Evolutionary conservation across 257 asterid genomes (phyloP).

Genomic region (Sherardia arvensis): DNA sequence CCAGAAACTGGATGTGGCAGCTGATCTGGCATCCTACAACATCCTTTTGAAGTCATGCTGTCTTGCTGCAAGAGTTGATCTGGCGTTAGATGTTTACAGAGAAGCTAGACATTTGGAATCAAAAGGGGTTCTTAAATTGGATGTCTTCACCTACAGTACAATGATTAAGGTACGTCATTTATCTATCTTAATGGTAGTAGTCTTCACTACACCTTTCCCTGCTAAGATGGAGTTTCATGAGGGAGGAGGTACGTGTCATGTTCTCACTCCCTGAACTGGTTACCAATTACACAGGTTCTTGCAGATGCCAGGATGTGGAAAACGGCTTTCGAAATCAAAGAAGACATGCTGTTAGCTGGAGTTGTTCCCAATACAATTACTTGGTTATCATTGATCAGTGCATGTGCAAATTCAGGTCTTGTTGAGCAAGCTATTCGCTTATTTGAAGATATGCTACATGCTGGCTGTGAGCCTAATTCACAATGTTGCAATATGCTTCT

Average conservation of each 20-base stretch:
- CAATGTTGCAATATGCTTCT: slow-evolving; percentile 81
- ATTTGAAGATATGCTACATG: slow-evolving; percentile 81
- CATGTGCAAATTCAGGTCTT: slow-evolving; percentile 88
- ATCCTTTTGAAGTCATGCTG: slow-evolving; percentile 80
- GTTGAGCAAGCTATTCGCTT: slow-evolving; percentile 60
- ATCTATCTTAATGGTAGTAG: background rate
- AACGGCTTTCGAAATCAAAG: slow-evolving; percentile 70
- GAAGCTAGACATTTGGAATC: slow-evolving; percentile 50
- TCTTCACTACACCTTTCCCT: background rate
- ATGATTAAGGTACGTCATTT: slow-evolving; percentile 60
- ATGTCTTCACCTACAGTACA: slow-evolving; percentile 91
- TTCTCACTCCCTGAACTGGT: slow-evolving; percentile 23
- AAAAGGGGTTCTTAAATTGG: slow-evolving; percentile 57
- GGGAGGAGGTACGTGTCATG: slow-evolving; percentile 12
- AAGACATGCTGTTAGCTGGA: slow-evolving; percentile 68
- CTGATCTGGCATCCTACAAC: slow-evolving; percentile 71
- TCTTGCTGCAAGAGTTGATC: slow-evolving; percentile 70
- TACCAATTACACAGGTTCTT: slow-evolving; percentile 64
- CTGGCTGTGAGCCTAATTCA: slow-evolving; percentile 69
- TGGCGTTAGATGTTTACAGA: slow-evolving; percentile 69
- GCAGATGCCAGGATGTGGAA: slow-evolving; percentile 94
- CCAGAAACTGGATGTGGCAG: slow-evolving; percentile 63
- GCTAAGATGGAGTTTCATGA: slow-evolving; percentile 1
- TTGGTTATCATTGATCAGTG: slow-evolving; percentile 87
- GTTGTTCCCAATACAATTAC: slow-evolving; percentile 66